Evolutionary conservation across 169 alveolate genomes (phyloP), one percentile per base, ranked within the genome.

Genomic region (Toxoplasma gondii): DNA sequence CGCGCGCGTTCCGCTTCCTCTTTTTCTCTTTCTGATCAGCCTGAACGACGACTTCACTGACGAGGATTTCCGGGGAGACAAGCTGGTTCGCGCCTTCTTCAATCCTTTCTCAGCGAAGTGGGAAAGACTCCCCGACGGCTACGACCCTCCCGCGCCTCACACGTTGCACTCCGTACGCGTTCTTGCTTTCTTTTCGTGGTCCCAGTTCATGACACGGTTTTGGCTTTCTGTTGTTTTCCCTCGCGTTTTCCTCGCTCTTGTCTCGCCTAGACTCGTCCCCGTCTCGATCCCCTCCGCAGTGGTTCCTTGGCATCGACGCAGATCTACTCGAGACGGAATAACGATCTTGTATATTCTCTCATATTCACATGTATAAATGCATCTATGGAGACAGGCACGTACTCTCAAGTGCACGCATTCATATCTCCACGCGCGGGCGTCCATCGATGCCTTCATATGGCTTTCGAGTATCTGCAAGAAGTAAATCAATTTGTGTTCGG

Each of bases 51-150:
- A 27, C 44, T 74, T 90, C 93, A 43, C 88, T 31, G 53, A 39
- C 36, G 43, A 39, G 17, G 93, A 90, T n/a, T 34, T 45, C 19
- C 87, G 93, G 34, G 93, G 93, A 24, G 93, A 90, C 19, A n/a
- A n/a, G 64, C 78, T 90, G 17, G 93, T 90, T 53, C 45, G 78
- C 69, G 93, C 93, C 74, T 90, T 90, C 88, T 90, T 58, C 88
- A 90, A 90, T 70, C 93, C 93, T 1, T 78, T 90, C 44, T 58
- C 87, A 31, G 87, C 69, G 2, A 74, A 39, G 49, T 90, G 93
- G 93, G 93, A 90, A 39, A n/a, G 93, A 24, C 39, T 90, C 19
- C 88, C 93, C 44, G 34, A 43, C 12, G 93, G 93, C 36, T 70
- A 9, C 22, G 93, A 90, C 39, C 67, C 93, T 29, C 93, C 93